A percentile compares a stretch with the other conserved stretches of the same genome.
Evolutionary conservation across 2,329 filamentous ascomycete genomes (phyloP).

Genomic region (Exserohilum turcica): DNA sequence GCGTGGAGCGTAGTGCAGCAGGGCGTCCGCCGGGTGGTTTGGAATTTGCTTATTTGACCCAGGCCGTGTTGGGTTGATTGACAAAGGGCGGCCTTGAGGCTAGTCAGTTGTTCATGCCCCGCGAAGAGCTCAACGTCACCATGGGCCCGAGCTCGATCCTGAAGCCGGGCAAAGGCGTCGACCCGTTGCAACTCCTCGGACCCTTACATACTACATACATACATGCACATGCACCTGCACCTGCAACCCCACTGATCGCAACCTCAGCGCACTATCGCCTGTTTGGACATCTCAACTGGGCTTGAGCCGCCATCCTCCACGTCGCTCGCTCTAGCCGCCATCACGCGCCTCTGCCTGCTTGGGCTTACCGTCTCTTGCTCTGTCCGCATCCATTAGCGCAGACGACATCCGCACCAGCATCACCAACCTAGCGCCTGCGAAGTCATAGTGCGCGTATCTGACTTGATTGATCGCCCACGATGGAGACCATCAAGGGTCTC

Average conservation of each 20-base stretch:
- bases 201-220: conserved; percentile 11
- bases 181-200: conserved; percentile 7
- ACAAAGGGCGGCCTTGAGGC: conserved; percentile 11
- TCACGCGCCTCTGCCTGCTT: not conserved
- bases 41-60: conserved; percentile 6
- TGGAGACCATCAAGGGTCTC: conserved; percentile 86
- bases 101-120: conserved; percentile 30
- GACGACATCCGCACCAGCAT: not conserved
- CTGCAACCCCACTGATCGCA: conserved; percentile 3
- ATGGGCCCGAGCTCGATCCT: conserved; percentile 25
- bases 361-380: conserved; percentile 5
- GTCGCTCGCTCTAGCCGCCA: not conserved
- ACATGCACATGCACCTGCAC: conserved; percentile 10
- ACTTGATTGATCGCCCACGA: conserved; percentile 48
- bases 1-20: conserved; percentile 1
- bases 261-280: not conserved
- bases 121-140: conserved; percentile 35
- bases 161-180: conserved; percentile 25
- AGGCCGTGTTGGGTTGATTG: conserved; percentile 10
- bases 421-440: not conserved
- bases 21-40: not conserved
- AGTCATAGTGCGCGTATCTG: not conserved
- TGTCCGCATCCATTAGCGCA: conserved; percentile 5
- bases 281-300: not conserved
- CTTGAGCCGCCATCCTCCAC: not conserved